Evolutionary conservation across 305 asterid species (phyloP), one percentile per base, ranked within the genome.

Genomic region (Rubia occidens): DNA sequence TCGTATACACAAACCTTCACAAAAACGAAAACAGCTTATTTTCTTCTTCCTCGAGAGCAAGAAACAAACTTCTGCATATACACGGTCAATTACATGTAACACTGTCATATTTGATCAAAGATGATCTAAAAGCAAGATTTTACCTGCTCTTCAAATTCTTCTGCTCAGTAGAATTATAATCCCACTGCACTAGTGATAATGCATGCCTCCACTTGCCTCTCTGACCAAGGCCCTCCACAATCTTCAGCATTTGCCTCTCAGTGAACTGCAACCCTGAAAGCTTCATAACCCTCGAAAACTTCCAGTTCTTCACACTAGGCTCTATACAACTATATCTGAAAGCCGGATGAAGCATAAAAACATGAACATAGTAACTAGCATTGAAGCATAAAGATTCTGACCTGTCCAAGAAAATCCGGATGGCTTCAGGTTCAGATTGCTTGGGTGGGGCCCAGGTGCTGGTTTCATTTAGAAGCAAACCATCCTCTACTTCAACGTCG

Each of bases 1-100:
- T 94, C 4, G 99, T 94, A 76, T 87, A 94, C 45, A 94, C 95
- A 72, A 84, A 94, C 95, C 98, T 94, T 79, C 17, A 69, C 11
- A 66, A 56, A 54, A 56, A 59, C 18, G 29, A 77, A 64, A 72
- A 64, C 85, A 82, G 75, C 53, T 69, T 77, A 68, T 11, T 56
- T 66, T 24, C 53, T 71, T 66, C 37, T 8, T 20, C 55, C 55
- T 1, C 13, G 20, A 2, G 15, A 63, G 47, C 60, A 39, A 18
- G 10, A 20, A 20, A 54, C 29, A 49, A 58, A 20, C 53, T 44
- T 29, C 0, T 18, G 21, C 37, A 10, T 40, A 55, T 2, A 44
- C n/a, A 62, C 4, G n/a, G 14, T 29, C 18, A 53, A 39, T 11
- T 24, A 44, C 37, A 45, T 14, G 3, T 5, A 66, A 21, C 11